Conservation (phyloP, 139 green algal genomes). For the Tetraselmis striata region DNA sequence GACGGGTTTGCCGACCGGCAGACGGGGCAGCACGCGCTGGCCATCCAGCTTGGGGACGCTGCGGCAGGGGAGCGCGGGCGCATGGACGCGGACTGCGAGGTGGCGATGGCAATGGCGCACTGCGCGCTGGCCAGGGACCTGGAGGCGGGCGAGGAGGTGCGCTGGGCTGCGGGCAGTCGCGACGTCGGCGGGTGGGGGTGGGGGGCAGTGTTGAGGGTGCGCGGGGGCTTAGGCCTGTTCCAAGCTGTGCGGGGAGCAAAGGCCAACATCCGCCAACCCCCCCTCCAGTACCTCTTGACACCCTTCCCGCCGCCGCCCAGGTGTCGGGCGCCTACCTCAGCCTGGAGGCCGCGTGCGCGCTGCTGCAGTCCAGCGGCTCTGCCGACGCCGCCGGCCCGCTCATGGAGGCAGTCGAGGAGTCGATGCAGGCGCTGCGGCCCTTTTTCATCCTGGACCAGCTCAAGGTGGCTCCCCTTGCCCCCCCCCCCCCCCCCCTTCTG, state of each 20-base stretch:
- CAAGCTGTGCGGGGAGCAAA: too few species aligned
- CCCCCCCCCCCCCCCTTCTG: too few species aligned
- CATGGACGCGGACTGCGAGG: neutral
- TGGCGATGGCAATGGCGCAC: neutral
- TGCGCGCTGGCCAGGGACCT: neutral
- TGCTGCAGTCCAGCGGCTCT: neutral
- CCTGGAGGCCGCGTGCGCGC: neutral
- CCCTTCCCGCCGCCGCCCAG: neutral
- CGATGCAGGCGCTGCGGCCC: neutral
- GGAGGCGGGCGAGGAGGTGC: neutral
- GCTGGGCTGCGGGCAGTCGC: too few species aligned
- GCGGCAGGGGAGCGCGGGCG: too few species aligned
- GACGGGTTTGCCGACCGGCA: neutral
- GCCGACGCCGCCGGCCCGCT: neutral
- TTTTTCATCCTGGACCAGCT: neutral
- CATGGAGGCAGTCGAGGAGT: neutral
- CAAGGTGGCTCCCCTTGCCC: too few species aligned
- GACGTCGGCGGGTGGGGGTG: too few species aligned
- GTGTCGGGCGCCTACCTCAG: neutral
- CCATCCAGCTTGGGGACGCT: neutral
- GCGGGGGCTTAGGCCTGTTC: too few species aligned
- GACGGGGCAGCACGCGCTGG: neutral
- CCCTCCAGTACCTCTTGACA: too few species aligned
- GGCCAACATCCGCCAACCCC: too few species aligned
- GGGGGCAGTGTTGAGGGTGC: too few species aligned